phyloP scores from a whole-genome alignment of 805 yeast genomes.

The Hanseniaspora hatyaiensis region DNA sequence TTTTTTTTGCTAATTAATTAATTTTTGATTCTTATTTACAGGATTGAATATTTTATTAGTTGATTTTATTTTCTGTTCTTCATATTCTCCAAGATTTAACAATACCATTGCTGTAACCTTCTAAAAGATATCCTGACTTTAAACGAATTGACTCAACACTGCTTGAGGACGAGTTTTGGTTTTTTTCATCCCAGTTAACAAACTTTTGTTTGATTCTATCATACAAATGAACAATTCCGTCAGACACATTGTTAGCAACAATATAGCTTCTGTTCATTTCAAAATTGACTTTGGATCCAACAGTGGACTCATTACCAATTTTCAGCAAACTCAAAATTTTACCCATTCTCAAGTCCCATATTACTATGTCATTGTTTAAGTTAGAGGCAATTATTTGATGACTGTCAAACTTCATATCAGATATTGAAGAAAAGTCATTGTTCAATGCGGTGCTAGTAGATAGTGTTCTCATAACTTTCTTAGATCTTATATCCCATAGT shows the following conservation, averaged over 20 bases:
- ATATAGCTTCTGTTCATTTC: constrained; percentile 50
- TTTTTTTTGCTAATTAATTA: too few species aligned
- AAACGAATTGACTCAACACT: constrained; percentile 37
- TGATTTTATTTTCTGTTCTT: too few species aligned
- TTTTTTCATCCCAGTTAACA: constrained; percentile 20
- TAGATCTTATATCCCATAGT: constrained; percentile 64
- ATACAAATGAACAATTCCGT: constrained; percentile 40
- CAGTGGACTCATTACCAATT: too few species aligned
- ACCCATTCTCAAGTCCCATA: constrained; percentile 68
- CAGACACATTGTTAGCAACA: constrained; percentile 41
- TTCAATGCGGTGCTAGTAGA: background rate
- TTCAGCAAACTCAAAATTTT: constrained; percentile 49
- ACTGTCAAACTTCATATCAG: constrained; percentile 60
- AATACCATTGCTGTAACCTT: constrained; percentile 50
- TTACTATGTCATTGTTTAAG: constrained; percentile 31
- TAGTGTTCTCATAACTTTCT: constrained; percentile 43
- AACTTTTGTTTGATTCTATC: constrained; percentile 46
- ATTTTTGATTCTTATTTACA: too few species aligned
- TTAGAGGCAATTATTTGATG: constrained; percentile 19
- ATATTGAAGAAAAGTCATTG: constrained; percentile 58
- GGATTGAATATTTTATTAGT: too few species aligned
- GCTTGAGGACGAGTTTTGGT: constrained; percentile 24
- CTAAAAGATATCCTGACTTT: constrained; percentile 54
- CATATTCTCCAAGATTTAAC: constrained; percentile 57
- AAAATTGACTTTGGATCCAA: constrained; percentile 41